A percentile compares a stretch with the other conserved stretches of the same genome.
phyloP scores from a whole-genome alignment of 345 rosid genomes.

The Citrus trifoliata region DNA sequence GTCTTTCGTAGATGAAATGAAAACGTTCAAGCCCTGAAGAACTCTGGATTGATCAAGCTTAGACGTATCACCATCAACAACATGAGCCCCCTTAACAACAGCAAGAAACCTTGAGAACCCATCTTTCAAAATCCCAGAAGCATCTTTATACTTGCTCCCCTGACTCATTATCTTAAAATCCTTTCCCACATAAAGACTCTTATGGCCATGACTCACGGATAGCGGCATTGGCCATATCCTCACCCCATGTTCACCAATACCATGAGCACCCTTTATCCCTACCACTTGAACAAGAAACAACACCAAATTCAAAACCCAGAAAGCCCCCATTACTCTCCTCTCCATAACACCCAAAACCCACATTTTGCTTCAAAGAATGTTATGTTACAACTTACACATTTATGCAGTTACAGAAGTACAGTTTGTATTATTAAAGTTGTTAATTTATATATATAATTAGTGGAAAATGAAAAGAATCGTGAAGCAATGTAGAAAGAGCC shows the following conservation, averaged over 20 bases:
- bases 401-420: too few relatives aligned
- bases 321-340: slow-evolving; percentile 4
- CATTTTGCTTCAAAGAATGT: background rate
- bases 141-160: slow-evolving; percentile 33
- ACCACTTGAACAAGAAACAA: background rate
- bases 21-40: slow-evolving; percentile 44
- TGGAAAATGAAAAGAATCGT: background rate
- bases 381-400: too few relatives aligned
- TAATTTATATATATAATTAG: too few relatives aligned
- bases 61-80: slow-evolving; percentile 32
- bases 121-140: slow-evolving; percentile 43
- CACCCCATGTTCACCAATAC: slow-evolving; percentile 1
- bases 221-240: slow-evolving; percentile 61
- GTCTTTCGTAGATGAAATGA: slow-evolving; percentile 38
- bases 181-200: slow-evolving; percentile 25
- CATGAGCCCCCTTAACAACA: slow-evolving; percentile 38
- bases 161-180: slow-evolving; percentile 36
- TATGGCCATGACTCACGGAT: slow-evolving; percentile 38
- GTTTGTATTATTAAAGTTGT: too few relatives aligned
- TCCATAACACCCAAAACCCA: background rate
- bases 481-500: background rate
- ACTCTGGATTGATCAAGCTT: slow-evolving; percentile 18
- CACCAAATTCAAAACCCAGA: background rate
- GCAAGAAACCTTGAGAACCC: slow-evolving; percentile 54
- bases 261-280: background rate